Evolutionary conservation across 306 rosid species (phyloP), one percentile per base, ranked within the genome.

Genomic region (Pyrus betulifolia): DNA sequence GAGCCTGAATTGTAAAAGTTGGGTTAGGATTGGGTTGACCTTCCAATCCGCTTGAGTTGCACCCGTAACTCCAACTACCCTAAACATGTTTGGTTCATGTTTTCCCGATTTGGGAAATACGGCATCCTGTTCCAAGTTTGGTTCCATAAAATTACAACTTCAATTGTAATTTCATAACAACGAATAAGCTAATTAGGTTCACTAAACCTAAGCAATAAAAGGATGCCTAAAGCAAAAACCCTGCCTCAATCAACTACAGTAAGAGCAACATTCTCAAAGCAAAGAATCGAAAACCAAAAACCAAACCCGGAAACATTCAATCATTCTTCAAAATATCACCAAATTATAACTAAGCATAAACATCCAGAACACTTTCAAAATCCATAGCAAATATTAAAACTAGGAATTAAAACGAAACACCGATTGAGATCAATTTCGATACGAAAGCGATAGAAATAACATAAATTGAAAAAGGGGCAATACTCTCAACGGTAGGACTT

Each of bases 401-500:
- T 27, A 18, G 55, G 65, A 63, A 25, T 12, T 44, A 28, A 38
- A 11, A 57, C 28, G 27, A 72, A 79, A 51, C 13, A 8, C 14
- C 18, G 31, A 61, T 61, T 5, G 21, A 38, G 45, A 59, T 28
- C 68, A 67, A 67, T 44, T n/a, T 40, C 23, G 59, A 55, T 18
- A n/a, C 4, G 18, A 57, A 17, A 44, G 45, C 21, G 3, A 9
- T 5, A 0, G 55, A 15, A 2, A 78, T 1, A 71, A 54, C 10
- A 23, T 13, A 22, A 54, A 19, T 40, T 66, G 30, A 55, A 5
- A 17, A 62, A 13, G 64, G 9, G 6, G 72, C 27, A 21, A 9
- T 11, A 28, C 30, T 19, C 77, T 85, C 72, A 86, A 86, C 89
- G 89, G 76, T 86, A 86, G 21, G 89, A 86, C 67, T 86, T 86